Percentiles rank a stretch among this genome's conserved stretches.
These are phyloP conservation scores for Suhomyces prunicola DNA, from an alignment of 805 yeast species.

Conservation along the genomic window DNA sequence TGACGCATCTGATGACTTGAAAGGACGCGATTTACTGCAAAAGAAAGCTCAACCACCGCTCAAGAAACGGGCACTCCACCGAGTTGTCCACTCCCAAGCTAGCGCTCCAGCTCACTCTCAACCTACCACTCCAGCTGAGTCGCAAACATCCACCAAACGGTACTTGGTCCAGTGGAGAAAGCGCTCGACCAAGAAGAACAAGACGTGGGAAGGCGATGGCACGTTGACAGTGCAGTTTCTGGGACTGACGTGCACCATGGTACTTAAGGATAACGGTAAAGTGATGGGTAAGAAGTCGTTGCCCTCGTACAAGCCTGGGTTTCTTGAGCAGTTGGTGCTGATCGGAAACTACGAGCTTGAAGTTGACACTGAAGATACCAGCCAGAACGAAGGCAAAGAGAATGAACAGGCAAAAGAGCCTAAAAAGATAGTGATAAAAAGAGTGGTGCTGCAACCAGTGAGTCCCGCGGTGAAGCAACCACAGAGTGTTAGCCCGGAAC, in stretches of 20 bases:
- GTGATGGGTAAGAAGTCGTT: conserved; percentile 8
- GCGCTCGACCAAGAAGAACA: conserved; percentile 70
- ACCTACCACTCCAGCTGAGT: not conserved
- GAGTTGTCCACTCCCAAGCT: not conserved
- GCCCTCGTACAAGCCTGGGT: conserved; percentile 7
- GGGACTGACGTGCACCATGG: not conserved
- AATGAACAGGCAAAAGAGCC: not conserved
- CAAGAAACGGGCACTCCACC: not conserved
- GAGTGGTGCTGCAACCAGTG: too few species aligned
- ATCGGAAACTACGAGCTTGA: conserved; percentile 64
- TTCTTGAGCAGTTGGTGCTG: conserved; percentile 31
- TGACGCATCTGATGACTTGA: not conserved
- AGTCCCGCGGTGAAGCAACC: not conserved
- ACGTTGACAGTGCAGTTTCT: conserved; percentile 29
- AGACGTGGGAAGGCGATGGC: conserved; percentile 96
- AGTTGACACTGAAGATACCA: conserved; percentile 43
- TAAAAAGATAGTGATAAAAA: too few species aligned
- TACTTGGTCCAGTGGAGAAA: conserved; percentile 63
- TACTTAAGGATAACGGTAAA: conserved; percentile 10
- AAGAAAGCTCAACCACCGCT: not conserved
- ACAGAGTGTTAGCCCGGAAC: not conserved
- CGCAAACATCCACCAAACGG: not conserved
- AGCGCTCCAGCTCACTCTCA: not conserved
- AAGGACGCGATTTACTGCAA: not conserved
- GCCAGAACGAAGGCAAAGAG: not conserved